A percentile compares a stretch with the other conserved stretches of the same genome.
phyloP scores from a whole-genome alignment of 2,329 filamentous ascomycete species.

The Hysterium pulicare region DNA sequence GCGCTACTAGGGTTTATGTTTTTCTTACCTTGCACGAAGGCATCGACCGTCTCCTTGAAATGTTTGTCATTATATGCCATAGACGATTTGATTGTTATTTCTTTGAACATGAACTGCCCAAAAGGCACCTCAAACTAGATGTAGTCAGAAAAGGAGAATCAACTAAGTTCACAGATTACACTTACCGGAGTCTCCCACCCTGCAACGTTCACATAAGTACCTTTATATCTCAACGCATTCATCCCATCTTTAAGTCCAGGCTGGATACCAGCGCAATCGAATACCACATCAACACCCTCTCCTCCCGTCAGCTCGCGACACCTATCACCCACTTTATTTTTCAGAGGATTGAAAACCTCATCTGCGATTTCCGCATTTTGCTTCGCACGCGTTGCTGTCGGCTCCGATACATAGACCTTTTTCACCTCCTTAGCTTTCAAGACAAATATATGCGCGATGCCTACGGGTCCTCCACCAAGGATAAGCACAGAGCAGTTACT shows the following conservation, averaged over 20 bases:
- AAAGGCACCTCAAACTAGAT: constrained; percentile 28
- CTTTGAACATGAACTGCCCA: constrained; percentile 23
- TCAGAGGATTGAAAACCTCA: constrained; percentile 22
- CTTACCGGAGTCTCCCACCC: constrained; percentile 30
- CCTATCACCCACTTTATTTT: constrained; percentile 24
- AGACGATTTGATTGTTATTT: constrained; percentile 26
- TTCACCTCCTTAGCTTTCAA: constrained; percentile 27
- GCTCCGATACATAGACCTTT: constrained; percentile 25
- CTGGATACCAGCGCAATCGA: constrained; percentile 34
- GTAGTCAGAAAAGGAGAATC: constrained; percentile 1
- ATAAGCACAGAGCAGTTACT: constrained; percentile 16
- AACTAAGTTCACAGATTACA: not conserved
- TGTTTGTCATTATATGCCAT: constrained; percentile 30
- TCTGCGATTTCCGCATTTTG: constrained; percentile 24
- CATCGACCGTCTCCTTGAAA: constrained; percentile 31
- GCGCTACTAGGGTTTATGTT: not conserved
- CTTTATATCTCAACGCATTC: constrained; percentile 25
- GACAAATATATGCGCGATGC: constrained; percentile 27
- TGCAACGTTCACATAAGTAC: constrained; percentile 33
- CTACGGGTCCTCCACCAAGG: constrained; percentile 27
- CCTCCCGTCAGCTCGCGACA: constrained; percentile 26
- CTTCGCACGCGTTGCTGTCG: constrained; percentile 14
- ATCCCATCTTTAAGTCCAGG: constrained; percentile 27
- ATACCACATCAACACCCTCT: constrained; percentile 31
- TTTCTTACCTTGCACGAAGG: constrained; percentile 26